Conservation (phyloP, 2,329 filamentous ascomycete genomes). For the Trichoderma gracile region DNA sequence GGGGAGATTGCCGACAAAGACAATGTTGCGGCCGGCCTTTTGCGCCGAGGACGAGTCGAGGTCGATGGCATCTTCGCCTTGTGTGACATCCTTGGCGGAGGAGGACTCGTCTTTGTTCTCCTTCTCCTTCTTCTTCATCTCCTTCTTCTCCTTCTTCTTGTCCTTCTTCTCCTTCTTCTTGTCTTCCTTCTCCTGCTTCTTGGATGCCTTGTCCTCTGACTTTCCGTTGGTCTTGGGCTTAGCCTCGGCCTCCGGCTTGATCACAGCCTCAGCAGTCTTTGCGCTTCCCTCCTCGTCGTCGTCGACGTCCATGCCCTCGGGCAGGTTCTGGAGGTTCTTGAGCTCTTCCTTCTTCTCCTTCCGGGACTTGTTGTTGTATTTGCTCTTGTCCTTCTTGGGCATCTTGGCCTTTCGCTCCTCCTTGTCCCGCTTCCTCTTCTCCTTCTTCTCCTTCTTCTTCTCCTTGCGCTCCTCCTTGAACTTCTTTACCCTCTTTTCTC, state of each 20-base stretch:
- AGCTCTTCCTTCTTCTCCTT: slow-evolving; percentile 47
- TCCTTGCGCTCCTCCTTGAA: slow-evolving; percentile 42
- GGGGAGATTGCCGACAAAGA: slow-evolving; percentile 73
- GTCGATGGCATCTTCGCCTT: slow-evolving; percentile 38
- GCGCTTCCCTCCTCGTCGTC: slow-evolving; percentile 32
- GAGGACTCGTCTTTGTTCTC: slow-evolving; percentile 30
- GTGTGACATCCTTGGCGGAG: background rate
- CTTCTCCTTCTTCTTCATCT: slow-evolving; percentile 31
- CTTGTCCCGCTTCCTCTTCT: slow-evolving; percentile 42
- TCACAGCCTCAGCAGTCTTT: slow-evolving; percentile 38
- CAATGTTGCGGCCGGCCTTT: slow-evolving; percentile 38
- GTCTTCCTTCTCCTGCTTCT: slow-evolving; percentile 32
- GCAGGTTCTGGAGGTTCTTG: slow-evolving; percentile 43
- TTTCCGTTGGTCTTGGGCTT: slow-evolving; percentile 36
- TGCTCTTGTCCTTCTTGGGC: slow-evolving; percentile 45
- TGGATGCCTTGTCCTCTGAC: slow-evolving; percentile 35
- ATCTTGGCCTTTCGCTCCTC: slow-evolving; percentile 40
- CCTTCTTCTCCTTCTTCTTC: slow-evolving; percentile 43
- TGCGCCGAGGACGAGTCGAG: slow-evolving; percentile 26
- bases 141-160: slow-evolving; percentile 31
- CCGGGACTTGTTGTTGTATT: slow-evolving; percentile 43
- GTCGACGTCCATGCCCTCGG: slow-evolving; percentile 38
- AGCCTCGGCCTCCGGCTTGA: slow-evolving; percentile 41
- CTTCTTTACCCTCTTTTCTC: slow-evolving; percentile 40
- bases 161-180: slow-evolving; percentile 35